These are phyloP conservation scores for Astragalus glycyphyllos DNA, from an alignment of 306 rosid genomes.

Conservation along the genomic window DNA sequence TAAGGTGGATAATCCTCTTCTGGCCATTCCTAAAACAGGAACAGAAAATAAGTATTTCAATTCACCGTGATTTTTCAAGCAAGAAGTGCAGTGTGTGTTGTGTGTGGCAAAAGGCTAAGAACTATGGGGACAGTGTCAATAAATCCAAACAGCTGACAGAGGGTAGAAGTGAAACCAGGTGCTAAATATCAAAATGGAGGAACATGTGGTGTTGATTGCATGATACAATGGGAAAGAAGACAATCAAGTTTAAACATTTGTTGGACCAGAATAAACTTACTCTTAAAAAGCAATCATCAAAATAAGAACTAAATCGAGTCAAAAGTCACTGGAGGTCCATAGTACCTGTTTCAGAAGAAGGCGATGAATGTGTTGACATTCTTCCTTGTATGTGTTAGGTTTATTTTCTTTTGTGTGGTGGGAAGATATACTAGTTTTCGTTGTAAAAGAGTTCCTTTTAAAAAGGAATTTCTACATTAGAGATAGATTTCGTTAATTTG, in stretches of 20 bases:
- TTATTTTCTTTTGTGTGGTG: too few species aligned
- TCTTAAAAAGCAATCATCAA: background rate
- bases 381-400: too few species aligned
- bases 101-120: background rate
- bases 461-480: too few species aligned
- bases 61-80: background rate
- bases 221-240: background rate
- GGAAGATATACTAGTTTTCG: too few species aligned
- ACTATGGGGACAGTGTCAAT: background rate
- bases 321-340: too few species aligned
- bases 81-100: background rate
- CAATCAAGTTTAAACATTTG: background rate
- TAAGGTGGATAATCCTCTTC: slow-evolving; percentile 85
- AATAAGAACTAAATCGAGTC: background rate
- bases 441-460: too few species aligned
- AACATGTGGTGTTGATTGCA: background rate
- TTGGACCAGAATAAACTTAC: slow-evolving; percentile 9
- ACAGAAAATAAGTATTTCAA: slow-evolving; percentile 3
- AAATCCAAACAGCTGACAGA: background rate
- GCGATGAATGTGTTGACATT: too few species aligned
- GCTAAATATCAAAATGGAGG: background rate
- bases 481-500: too few species aligned
- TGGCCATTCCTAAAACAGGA: slow-evolving; percentile 73
- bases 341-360: too few species aligned
- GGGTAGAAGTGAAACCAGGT: background rate